These are phyloP conservation scores for Euphorbia schlechtendalii DNA, from an alignment of 441 rosid genomes.

Conservation along the genomic window DNA sequence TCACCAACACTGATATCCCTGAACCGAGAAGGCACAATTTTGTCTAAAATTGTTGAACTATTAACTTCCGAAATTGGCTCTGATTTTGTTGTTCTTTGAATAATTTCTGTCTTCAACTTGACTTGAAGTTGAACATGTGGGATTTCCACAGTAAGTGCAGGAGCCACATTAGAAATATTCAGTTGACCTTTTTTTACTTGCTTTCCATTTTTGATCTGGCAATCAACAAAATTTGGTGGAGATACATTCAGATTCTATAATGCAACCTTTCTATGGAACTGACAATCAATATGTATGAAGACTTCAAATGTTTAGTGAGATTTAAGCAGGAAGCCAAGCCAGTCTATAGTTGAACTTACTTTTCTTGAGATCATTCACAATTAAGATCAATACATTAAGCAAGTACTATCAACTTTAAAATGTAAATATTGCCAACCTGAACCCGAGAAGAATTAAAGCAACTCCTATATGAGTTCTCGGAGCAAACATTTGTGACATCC, in stretches of 20 bases:
- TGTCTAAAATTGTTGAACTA: slow-evolving; percentile 17
- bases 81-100: slow-evolving; percentile 14
- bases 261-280: background rate
- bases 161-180: slow-evolving; percentile 30
- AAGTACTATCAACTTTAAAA: background rate
- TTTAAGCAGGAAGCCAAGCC: slow-evolving; percentile 2
- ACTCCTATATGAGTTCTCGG: slow-evolving; percentile 35
- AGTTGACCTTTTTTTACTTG: slow-evolving; percentile 27
- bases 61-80: slow-evolving; percentile 19
- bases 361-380: background rate
- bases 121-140: slow-evolving; percentile 27
- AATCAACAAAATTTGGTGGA: slow-evolving; percentile 9
- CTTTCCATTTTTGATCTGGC: slow-evolving; percentile 40
- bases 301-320: slow-evolving; percentile 1
- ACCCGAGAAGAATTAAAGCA: slow-evolving; percentile 42
- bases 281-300: background rate
- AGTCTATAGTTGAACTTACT: background rate
- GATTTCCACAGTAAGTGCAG: slow-evolving; percentile 24
- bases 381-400: background rate
- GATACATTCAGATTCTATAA: slow-evolving; percentile 9
- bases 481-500: slow-evolving; percentile 66
- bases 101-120: slow-evolving; percentile 18
- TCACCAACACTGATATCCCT: slow-evolving; percentile 15
- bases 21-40: slow-evolving; percentile 21
- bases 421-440: slow-evolving; percentile 40